These are phyloP conservation scores for Pueraria montana DNA, from an alignment of 306 rosid species.

Conservation along the genomic window DNA sequence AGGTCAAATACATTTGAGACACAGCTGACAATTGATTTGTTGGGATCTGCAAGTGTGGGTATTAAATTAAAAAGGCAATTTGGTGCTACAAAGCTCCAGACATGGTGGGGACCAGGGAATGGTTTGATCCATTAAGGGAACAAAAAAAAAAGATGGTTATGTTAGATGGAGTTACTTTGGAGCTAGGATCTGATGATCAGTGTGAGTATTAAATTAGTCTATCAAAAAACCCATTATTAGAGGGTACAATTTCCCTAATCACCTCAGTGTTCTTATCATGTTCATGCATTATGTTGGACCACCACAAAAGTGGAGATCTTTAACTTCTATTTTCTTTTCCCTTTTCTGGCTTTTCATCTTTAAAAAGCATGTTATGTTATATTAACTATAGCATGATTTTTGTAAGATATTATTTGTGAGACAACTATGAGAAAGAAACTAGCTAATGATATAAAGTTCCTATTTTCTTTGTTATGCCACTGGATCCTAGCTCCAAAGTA, in stretches of 20 bases:
- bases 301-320: not conserved
- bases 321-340: not conserved
- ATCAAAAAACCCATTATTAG: not conserved
- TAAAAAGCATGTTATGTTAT: not conserved
- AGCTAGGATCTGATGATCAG: not conserved
- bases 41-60: not conserved
- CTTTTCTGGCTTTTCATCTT: not conserved
- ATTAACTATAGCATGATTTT: not conserved
- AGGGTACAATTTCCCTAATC: not conserved
- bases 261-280: not conserved
- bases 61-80: not conserved
- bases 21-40: not conserved
- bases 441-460: not conserved
- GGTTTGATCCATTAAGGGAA: not conserved
- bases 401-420: not conserved
- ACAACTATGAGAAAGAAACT: not conserved
- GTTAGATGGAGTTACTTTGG: constrained; percentile 17
- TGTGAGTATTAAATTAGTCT: not conserved
- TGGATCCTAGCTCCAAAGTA: constrained; percentile 7
- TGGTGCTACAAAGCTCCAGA: constrained; percentile 3
- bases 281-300: not conserved
- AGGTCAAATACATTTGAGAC: constrained; percentile 7
- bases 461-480: not conserved
- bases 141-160: not conserved
- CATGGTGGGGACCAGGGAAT: not conserved